Base-by-base conservation (phyloP, 139 green algal genomes). In the Haematococcus sp. region DNA sequence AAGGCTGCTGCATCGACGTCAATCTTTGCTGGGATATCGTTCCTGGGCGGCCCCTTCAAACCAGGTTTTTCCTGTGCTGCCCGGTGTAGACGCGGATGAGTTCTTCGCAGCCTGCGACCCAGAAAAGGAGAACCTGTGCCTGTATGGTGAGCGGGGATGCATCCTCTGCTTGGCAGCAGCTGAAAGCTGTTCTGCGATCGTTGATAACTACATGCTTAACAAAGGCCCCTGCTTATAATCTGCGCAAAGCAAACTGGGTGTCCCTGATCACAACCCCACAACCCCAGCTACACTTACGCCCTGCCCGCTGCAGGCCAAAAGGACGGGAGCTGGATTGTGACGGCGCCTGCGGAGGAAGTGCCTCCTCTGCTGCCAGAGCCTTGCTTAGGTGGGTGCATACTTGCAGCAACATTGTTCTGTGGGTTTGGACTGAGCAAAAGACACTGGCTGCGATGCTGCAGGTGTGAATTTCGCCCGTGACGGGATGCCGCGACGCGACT, bases 301-400 rank as follows among this genome's bases (percentile, higher is more conserved):
- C 7, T 49, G 7, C 40, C 5, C 34, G 17, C 11, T 64, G 69
- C 72, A 93, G 89, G 92, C 27, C 84, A 93, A 23, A 74, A 84
- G 1, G 91, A 97, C 64, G 91, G 91, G 0, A 84, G 34, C 0
- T 99, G 96, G 95, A 78, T 80, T 19, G 95, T 99, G 28, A 90
- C 93, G 59, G 75, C 98, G 31, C 96, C 96, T 20, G 94, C 90
- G 7, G 96, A 97, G 74, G 96, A 99, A 73, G 95, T 99, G 30
- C 96, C 96, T 1, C 93, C 96, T 0, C 96, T 99, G 85, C 83
- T 98, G 63, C 96, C 96, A 7, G 96, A 99, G 83, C 96, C 96
- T 0, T 95, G 93, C 64, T 76, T 99, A 22, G 96, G 40, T 49
- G 40, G 40, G 40, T 49, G 40, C 7, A 49, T 7, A 49, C 40